These are phyloP conservation scores for Vitis hybrid DNA, from an alignment of 177 flowering plant species.

Conservation along the genomic window DNA sequence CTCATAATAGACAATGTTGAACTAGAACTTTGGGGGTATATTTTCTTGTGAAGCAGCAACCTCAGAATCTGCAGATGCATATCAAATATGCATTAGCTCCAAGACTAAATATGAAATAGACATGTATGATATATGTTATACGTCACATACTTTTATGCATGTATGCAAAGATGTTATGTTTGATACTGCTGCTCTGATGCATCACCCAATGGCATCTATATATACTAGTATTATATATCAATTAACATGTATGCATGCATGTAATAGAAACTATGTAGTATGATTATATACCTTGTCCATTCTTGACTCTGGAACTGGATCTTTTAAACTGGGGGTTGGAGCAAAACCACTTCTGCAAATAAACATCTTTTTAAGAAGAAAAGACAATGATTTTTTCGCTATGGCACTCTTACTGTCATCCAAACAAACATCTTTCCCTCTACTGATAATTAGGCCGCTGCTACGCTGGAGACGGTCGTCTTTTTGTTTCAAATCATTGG, in stretches of 20 bases:
- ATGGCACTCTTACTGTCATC: conserved; percentile 36
- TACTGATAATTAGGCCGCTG: conserved; percentile 32
- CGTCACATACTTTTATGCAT: not conserved
- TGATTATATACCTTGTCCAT: conserved; percentile 62
- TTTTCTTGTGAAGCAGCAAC: conserved; percentile 62
- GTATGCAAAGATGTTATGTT: not conserved
- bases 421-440: conserved; percentile 37
- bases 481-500: conserved; percentile 18
- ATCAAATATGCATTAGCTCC: no score
- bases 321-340: conserved; percentile 40
- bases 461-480: conserved; percentile 24
- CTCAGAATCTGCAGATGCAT: conserved; percentile 45
- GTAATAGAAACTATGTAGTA: no score
- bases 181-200: not conserved
- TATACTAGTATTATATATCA: no score
- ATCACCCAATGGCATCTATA: no score
- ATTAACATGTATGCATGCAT: no score
- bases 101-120: no score
- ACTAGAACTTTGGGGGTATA: conserved; percentile 49
- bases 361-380: conserved; percentile 67
- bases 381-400: conserved; percentile 48
- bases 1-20: conserved; percentile 37
- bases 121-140: not conserved
- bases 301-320: conserved; percentile 55
- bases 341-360: conserved; percentile 45